A percentile compares a stretch with the other conserved stretches of the same genome.
Evolutionary conservation across 768 basidiomycete species (phyloP).

Genomic region (Suillus tomentosus): DNA sequence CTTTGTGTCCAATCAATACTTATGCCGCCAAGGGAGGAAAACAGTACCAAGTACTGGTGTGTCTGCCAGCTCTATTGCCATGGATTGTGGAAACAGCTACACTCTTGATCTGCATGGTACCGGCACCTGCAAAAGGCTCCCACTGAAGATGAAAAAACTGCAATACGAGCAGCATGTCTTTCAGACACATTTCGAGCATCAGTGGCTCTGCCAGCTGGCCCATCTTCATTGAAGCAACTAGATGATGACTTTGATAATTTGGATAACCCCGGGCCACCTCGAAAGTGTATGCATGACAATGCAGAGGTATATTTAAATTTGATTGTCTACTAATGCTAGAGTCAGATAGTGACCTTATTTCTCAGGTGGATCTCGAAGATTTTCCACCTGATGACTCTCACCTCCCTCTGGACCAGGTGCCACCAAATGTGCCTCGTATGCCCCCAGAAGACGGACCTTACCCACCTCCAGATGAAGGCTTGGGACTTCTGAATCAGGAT

Average conservation of each 20-base stretch:
- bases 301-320: neutral
- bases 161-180: neutral
- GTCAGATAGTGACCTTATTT: neutral
- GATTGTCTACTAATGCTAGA: neutral
- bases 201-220: neutral
- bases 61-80: neutral
- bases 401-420: no score
- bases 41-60: neutral
- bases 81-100: neutral
- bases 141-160: neutral
- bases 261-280: neutral
- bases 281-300: neutral
- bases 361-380: neutral
- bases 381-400: no score
- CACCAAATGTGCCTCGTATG: no score
- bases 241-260: no score
- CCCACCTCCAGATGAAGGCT: no score
- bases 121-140: neutral
- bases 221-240: no score
- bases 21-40: no score
- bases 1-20: no score
- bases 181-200: neutral
- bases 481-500: slow-evolving; percentile 1
- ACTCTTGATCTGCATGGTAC: neutral
- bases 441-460: no score